Evolutionary conservation across 2,329 filamentous ascomycete genomes (phyloP).

Genomic region (Colletotrichum trifolii): DNA sequence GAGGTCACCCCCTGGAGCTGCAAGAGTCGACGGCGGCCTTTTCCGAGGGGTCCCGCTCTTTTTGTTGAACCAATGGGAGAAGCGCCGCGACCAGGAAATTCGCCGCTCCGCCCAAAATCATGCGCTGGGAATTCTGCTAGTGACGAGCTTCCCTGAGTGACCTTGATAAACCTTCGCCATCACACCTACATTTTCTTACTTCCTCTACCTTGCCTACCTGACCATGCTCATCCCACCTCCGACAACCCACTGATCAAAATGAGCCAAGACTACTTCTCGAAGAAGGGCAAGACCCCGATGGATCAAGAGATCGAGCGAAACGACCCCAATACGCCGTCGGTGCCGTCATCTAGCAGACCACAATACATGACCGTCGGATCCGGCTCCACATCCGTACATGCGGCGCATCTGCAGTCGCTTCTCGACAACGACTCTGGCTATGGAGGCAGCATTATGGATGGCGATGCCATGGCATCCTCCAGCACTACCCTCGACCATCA

Average conservation of each 20-base stretch:
- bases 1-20: too few relatives aligned
- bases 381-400: constrained; percentile 84
- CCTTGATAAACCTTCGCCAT: constrained; percentile 24
- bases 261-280: constrained; percentile 69
- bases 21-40: constrained; percentile 20
- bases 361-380: constrained; percentile 90
- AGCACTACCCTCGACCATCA: constrained; percentile 41
- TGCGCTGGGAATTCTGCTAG: constrained; percentile 35
- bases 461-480: constrained; percentile 57
- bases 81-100: constrained; percentile 42
- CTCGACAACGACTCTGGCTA: constrained; percentile 93
- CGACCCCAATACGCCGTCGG: constrained; percentile 42
- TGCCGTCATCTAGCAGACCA: constrained; percentile 42
- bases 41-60: constrained; percentile 39
- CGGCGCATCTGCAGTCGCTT: constrained; percentile 81
- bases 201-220: constrained; percentile 32
- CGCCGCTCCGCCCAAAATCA: constrained; percentile 45
- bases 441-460: constrained; percentile 80
- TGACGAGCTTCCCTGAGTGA: constrained; percentile 28
- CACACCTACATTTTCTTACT: constrained; percentile 10
- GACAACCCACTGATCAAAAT: constrained; percentile 52
- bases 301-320: constrained; percentile 42
- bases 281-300: constrained; percentile 63
- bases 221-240: constrained; percentile 49
- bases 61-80: constrained; percentile 43